Percentiles rank a stretch among this genome's conserved stretches.
Conservation (phyloP, 352 stramenopile genomes). For the Globisporangium rhizosaccharum region DNA sequence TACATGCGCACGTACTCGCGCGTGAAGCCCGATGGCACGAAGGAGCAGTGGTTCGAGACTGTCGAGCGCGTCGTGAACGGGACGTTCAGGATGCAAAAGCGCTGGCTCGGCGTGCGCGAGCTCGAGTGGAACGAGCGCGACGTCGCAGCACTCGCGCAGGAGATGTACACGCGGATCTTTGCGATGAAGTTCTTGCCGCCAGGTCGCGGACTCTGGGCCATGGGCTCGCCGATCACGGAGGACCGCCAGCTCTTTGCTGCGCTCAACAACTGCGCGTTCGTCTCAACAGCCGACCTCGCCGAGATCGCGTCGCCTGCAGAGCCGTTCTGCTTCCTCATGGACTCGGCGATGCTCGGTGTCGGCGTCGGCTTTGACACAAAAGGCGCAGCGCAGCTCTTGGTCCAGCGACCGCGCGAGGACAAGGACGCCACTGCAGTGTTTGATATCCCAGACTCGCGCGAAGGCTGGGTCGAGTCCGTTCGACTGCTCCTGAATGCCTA, state of each 20-base stretch:
- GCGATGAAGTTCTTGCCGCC: constrained; percentile 93
- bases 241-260: constrained; percentile 79
- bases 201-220: constrained; percentile 90
- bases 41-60: constrained; percentile 89
- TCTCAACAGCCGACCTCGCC: constrained; percentile 78
- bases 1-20: constrained; percentile 91
- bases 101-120: constrained; percentile 52
- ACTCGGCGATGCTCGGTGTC: constrained; percentile 92
- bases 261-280: constrained; percentile 94
- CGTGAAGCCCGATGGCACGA: constrained; percentile 66
- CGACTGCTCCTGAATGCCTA: constrained; percentile 81
- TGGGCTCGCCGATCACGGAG: constrained; percentile 90
- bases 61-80: constrained; percentile 92
- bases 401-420: constrained; percentile 23
- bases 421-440: constrained; percentile 15
- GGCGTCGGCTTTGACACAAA: constrained; percentile 93
- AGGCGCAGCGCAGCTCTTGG: constrained; percentile 57
- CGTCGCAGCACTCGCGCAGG: constrained; percentile 52
- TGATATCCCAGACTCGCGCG: constrained; percentile 53
- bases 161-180: constrained; percentile 93
- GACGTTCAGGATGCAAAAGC: constrained; percentile 92
- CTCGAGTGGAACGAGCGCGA: constrained; percentile 67
- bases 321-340: constrained; percentile 95
- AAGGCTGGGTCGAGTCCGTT: constrained; percentile 88
- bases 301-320: constrained; percentile 51